phyloP scores from a whole-genome alignment of 2,329 filamentous ascomycete genomes.

The Sordariomycetes sp. region DNA sequence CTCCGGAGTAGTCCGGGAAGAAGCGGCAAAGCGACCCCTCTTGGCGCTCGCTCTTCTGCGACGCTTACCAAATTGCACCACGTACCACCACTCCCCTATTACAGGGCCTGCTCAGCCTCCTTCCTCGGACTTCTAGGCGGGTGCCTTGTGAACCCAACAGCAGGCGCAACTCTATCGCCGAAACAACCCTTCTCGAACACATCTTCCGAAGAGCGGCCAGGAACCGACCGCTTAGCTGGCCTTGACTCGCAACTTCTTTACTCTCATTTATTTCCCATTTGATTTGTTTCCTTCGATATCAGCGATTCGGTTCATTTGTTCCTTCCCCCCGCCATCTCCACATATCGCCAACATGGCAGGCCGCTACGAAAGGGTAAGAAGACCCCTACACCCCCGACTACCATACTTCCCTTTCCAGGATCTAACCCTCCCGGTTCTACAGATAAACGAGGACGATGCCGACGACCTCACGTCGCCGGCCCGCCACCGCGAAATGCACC shows the following conservation, averaged over 20 bases:
- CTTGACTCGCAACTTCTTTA: not conserved
- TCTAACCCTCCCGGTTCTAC: conserved; percentile 5
- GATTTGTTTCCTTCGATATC: not conserved
- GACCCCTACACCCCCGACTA: not conserved
- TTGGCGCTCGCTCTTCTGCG: not conserved
- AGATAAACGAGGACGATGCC: conserved; percentile 47
- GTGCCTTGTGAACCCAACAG: not conserved
- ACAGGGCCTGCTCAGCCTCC: not conserved
- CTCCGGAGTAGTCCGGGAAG: not conserved
- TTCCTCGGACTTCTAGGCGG: conserved; percentile 7
- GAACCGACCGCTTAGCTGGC: not conserved
- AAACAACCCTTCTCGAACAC: conserved; percentile 6
- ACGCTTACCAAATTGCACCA: not conserved
- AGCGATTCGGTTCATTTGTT: not conserved
- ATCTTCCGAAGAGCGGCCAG: not conserved
- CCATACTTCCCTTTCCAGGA: not conserved
- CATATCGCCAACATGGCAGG: conserved; percentile 29
- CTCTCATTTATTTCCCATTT: not conserved
- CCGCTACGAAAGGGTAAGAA: conserved; percentile 43
- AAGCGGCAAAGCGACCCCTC: not conserved
- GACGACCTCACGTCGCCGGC: conserved; percentile 23
- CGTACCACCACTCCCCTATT: not conserved
- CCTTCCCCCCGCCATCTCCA: conserved; percentile 6
- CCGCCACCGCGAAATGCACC: conserved; percentile 12
- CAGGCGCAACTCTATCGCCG: not conserved